These are phyloP conservation scores for Chrysosporium queenslandicum DNA, from an alignment of 2,329 filamentous ascomycete species.

Conservation along the genomic window DNA sequence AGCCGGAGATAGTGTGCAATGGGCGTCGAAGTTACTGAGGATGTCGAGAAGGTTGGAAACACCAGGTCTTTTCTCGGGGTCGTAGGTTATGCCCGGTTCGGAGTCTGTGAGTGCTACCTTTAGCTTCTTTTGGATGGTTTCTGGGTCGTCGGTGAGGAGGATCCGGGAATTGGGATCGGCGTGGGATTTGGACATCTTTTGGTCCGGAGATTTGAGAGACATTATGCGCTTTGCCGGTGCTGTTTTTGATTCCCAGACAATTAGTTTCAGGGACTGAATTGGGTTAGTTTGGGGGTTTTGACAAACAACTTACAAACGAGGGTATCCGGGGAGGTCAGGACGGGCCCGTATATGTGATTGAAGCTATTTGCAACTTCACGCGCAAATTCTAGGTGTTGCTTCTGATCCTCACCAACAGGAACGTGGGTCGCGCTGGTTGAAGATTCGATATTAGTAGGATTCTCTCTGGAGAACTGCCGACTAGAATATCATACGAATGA, in stretches of 20 bases:
- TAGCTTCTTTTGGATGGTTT: conserved; percentile 59
- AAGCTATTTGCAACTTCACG: conserved; percentile 79
- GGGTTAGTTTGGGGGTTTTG: not conserved
- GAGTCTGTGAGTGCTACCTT: conserved; percentile 68
- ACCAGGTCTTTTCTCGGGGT: conserved; percentile 59
- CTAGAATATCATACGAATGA: conserved; percentile 48
- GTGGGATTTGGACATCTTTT: conserved; percentile 94
- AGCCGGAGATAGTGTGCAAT: conserved; percentile 26
- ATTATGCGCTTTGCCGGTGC: conserved; percentile 78
- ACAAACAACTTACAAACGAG: conserved; percentile 52
- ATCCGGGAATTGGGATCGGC: conserved; percentile 63
- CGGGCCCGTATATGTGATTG: conserved; percentile 59
- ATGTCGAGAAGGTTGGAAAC: conserved; percentile 81
- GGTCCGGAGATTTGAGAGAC: conserved; percentile 66
- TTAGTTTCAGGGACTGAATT: not conserved
- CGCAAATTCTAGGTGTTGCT: conserved; percentile 87
- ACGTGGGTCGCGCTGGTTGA: conserved; percentile 69
- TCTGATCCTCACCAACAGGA: conserved; percentile 91
- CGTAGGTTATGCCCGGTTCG: conserved; percentile 56
- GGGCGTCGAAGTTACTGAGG: conserved; percentile 55
- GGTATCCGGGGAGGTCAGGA: conserved; percentile 59
- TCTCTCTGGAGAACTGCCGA: conserved; percentile 12
- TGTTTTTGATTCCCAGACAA: conserved; percentile 26
- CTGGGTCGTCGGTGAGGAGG: conserved; percentile 61
- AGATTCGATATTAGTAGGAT: not conserved